phyloP scores from a whole-genome alignment of 2,329 filamentous ascomycete species.

The Coniochaeta hoffmannii region DNA sequence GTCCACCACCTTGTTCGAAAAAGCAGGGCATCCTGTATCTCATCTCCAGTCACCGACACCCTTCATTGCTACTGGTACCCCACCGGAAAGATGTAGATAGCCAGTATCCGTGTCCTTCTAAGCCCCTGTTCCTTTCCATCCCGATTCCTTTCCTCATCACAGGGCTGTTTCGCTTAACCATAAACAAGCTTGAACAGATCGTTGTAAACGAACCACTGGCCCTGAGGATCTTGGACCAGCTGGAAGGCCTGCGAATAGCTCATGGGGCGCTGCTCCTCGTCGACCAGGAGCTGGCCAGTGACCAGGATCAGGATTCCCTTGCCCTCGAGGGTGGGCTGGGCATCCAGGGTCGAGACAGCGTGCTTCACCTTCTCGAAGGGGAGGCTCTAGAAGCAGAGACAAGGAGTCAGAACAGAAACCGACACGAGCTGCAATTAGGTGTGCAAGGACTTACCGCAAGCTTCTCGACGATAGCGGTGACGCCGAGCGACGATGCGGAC shows the following conservation, averaged over 20 bases:
- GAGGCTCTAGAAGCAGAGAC: slow-evolving; percentile 47
- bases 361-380: slow-evolving; percentile 80
- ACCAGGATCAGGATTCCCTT: slow-evolving; percentile 74
- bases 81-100: too few species aligned
- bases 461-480: slow-evolving; percentile 66
- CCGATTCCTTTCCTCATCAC: not conserved
- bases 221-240: slow-evolving; percentile 58
- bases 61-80: too few species aligned
- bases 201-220: slow-evolving; percentile 83
- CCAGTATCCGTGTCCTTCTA: too few species aligned
- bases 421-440: not conserved
- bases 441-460: slow-evolving; percentile 53
- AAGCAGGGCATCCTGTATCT: not conserved
- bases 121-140: not conserved
- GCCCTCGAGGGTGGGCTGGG: slow-evolving; percentile 66
- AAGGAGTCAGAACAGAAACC: not conserved
- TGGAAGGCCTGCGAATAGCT: slow-evolving; percentile 89
- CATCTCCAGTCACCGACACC: too few species aligned
- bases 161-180: slow-evolving; percentile 28
- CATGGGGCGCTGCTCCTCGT: slow-evolving; percentile 80
- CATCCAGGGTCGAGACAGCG: slow-evolving; percentile 68
- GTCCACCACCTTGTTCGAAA: not conserved
- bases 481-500: slow-evolving; percentile 58
- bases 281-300: slow-evolving; percentile 79
- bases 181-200: slow-evolving; percentile 92